Evolutionary conservation across 495 filamentous ascomycete genomes (phyloP).

Genomic region (Neurospora sp.): DNA sequence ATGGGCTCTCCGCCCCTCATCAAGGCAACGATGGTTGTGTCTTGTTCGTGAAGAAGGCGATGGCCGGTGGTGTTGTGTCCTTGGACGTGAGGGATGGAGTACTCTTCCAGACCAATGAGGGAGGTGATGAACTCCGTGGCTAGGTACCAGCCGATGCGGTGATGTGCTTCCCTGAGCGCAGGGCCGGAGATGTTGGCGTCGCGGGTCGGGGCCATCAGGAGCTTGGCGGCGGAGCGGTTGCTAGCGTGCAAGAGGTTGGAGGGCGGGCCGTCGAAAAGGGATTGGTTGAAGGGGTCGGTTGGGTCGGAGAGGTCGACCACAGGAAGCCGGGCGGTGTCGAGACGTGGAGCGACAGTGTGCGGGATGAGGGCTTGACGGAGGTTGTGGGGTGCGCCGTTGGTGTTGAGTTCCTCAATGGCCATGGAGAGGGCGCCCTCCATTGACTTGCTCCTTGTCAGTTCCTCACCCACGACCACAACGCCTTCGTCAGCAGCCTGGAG

Average conservation of each 20-base stretch:
- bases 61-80: slow-evolving; percentile 39
- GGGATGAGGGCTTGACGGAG: slow-evolving; percentile 40
- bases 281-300: neutral
- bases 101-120: slow-evolving; percentile 44
- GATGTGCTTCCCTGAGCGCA: slow-evolving; percentile 41
- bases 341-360: slow-evolving; percentile 24
- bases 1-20: slow-evolving; percentile 61
- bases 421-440: slow-evolving; percentile 42
- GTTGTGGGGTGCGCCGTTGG: slow-evolving; percentile 20
- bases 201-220: slow-evolving; percentile 49
- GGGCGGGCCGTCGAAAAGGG: neutral
- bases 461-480: slow-evolving; percentile 47
- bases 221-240: slow-evolving; percentile 31
- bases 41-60: slow-evolving; percentile 38
- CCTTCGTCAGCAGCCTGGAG: slow-evolving; percentile 42
- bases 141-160: slow-evolving; percentile 42
- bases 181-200: slow-evolving; percentile 39
- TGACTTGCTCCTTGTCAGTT: slow-evolving; percentile 38
- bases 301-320: slow-evolving; percentile 24
- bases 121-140: slow-evolving; percentile 38
- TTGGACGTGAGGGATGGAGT: slow-evolving; percentile 44
- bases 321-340: slow-evolving; percentile 39
- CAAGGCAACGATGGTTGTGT: slow-evolving; percentile 48
- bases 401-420: slow-evolving; percentile 26
- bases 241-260: slow-evolving; percentile 34